Percentiles rank a stretch among this genome's conserved stretches.
Conservation (phyloP, 2,329 filamentous ascomycete genomes). For the Stagonosporopsis cucurbitacearum region DNA sequence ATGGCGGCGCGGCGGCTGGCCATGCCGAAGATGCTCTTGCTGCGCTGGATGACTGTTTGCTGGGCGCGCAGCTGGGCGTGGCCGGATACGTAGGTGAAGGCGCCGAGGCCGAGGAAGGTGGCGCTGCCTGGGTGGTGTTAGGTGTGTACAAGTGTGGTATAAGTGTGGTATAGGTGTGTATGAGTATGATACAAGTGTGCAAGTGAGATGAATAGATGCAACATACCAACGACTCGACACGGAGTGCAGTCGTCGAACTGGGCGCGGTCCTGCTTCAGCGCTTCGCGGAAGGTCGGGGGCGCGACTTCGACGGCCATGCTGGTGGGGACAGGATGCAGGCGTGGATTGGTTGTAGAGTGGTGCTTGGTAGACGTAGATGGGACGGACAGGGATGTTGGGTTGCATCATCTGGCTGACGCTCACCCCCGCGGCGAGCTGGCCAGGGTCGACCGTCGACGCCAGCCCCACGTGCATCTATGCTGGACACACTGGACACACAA, state of each 20-base stretch:
- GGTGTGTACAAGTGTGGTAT: neutral
- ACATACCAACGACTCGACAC: conserved; percentile 72
- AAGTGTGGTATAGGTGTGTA: no score
- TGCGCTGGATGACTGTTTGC: conserved; percentile 50
- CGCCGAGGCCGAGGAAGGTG: conserved; percentile 55
- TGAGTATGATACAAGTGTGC: no score
- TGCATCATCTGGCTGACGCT: conserved; percentile 14
- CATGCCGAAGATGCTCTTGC: conserved; percentile 52
- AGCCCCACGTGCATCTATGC: no score
- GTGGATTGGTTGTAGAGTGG: neutral
- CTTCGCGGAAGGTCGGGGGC: conserved; percentile 38
- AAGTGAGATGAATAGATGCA: no score
- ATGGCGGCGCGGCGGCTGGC: conserved; percentile 49
- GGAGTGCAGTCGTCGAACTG: conserved; percentile 68
- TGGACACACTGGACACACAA: no score
- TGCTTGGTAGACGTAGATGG: no score
- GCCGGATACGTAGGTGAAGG: conserved; percentile 55
- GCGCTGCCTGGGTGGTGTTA: conserved; percentile 46
- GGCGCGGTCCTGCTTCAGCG: conserved; percentile 41
- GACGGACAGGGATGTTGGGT: conserved; percentile 5
- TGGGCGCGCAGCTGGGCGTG: conserved; percentile 53
- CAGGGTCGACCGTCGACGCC: neutral
- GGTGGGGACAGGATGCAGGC: neutral
- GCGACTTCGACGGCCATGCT: conserved; percentile 25
- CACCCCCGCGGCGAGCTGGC: neutral